Conservation (phyloP, 305 asterid genomes). For the Euphrasia arctica region DNA sequence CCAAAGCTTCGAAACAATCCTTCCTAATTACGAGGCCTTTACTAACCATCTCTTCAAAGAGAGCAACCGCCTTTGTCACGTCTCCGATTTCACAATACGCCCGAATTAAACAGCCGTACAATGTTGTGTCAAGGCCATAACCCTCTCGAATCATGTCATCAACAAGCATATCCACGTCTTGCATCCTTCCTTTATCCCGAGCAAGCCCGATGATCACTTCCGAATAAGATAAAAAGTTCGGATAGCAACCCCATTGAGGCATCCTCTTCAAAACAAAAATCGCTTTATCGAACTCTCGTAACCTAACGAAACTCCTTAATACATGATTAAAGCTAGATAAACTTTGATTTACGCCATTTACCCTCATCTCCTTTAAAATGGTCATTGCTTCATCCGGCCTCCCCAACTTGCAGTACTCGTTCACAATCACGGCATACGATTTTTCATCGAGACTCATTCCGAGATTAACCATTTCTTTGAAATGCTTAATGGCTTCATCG, state of each 20-base stretch:
- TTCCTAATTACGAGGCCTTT: slow-evolving; percentile 32
- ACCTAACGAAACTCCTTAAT: slow-evolving; percentile 27
- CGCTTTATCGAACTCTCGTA: slow-evolving; percentile 34
- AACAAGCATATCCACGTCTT: slow-evolving; percentile 38
- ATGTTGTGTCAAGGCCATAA: slow-evolving; percentile 35
- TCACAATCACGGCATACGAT: slow-evolving; percentile 32
- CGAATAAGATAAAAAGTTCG: slow-evolving; percentile 40
- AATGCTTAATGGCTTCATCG: slow-evolving; percentile 39
- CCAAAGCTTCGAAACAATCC: slow-evolving; percentile 36
- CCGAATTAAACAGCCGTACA: slow-evolving; percentile 36
- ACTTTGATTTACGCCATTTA: slow-evolving; percentile 29
- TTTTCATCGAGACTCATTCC: slow-evolving; percentile 42
- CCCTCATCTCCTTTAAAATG: slow-evolving; percentile 37
- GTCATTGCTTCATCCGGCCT: slow-evolving; percentile 40
- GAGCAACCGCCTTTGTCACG: slow-evolving; percentile 32
- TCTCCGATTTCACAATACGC: slow-evolving; percentile 34
- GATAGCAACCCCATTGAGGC: slow-evolving; percentile 32
- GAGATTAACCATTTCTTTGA: slow-evolving; percentile 37
- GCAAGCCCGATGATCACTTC: slow-evolving; percentile 35
- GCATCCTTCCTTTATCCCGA: slow-evolving; percentile 32
- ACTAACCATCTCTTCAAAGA: slow-evolving; percentile 38
- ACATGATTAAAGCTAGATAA: slow-evolving; percentile 36
- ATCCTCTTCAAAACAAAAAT: slow-evolving; percentile 33
- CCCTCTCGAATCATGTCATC: slow-evolving; percentile 34
- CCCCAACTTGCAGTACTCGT: slow-evolving; percentile 40